Percentiles rank a stretch among this genome's conserved stretches.
Evolutionary conservation across 495 filamentous ascomycete genomes (phyloP).

Genomic region (Penicillium pulvis): DNA sequence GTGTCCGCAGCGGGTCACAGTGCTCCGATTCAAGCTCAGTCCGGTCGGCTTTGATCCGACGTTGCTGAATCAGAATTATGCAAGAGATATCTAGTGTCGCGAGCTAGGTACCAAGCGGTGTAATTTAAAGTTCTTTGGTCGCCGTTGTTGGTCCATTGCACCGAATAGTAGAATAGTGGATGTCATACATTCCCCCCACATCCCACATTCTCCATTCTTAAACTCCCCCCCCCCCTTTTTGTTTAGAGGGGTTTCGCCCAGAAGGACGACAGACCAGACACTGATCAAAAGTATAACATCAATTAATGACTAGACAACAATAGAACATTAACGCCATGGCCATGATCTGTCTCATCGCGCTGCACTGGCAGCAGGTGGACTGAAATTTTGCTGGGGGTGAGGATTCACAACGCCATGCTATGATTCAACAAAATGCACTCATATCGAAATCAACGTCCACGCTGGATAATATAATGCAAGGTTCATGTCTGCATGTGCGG

Average conservation of each 20-base stretch:
- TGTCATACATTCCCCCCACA: neutral
- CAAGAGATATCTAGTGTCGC: neutral
- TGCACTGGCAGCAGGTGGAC: neutral
- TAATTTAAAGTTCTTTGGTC: neutral
- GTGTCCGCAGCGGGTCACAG: slow-evolving; percentile 29
- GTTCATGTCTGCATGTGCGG: neutral
- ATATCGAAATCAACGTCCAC: neutral
- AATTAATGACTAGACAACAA: neutral
- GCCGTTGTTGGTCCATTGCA: slow-evolving; percentile 14
- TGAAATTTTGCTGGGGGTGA: neutral
- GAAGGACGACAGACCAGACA: neutral
- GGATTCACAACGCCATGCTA: neutral
- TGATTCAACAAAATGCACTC: neutral
- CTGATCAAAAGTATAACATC: neutral
- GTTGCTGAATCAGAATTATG: slow-evolving; percentile 4
- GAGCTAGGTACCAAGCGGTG: neutral
- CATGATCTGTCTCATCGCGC: neutral
- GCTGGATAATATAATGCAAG: neutral
- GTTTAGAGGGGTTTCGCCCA: neutral
- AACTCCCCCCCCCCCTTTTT: neutral
- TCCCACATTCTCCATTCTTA: neutral
- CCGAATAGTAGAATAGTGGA: slow-evolving; percentile 11
- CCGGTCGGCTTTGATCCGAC: slow-evolving; percentile 22
- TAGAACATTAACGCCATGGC: neutral
- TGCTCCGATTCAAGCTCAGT: slow-evolving; percentile 30